Evolutionary conservation across 495 filamentous ascomycete genomes (phyloP).

Genomic region (Friedmanniomyces simplex): DNA sequence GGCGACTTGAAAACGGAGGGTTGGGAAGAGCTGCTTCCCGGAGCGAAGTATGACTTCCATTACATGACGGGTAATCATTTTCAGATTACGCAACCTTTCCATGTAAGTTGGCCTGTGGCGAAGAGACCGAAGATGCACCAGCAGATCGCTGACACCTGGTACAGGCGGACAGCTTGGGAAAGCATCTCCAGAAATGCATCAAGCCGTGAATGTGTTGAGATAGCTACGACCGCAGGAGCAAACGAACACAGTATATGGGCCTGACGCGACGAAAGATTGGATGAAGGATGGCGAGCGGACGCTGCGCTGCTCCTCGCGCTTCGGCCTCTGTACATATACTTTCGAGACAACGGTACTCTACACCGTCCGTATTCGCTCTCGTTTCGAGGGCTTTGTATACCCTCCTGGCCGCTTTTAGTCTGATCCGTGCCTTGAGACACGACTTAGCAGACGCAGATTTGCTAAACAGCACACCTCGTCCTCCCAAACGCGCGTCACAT

Average conservation of each 20-base stretch:
- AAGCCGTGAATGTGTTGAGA: not conserved
- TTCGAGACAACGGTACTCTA: not conserved
- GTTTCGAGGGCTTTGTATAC: not conserved
- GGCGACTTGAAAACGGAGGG: slow-evolving; percentile 14
- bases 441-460: too few species aligned
- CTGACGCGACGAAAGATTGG: not conserved
- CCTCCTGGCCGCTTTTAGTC: too few species aligned
- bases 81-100: slow-evolving; percentile 7
- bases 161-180: slow-evolving; percentile 4
- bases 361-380: not conserved
- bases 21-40: slow-evolving; percentile 19
- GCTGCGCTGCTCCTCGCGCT: too few species aligned
- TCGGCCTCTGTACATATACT: too few species aligned
- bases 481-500: too few species aligned
- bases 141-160: not conserved
- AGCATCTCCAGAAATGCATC: not conserved
- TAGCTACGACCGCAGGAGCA: not conserved
- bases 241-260: not conserved
- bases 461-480: too few species aligned
- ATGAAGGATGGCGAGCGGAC: not conserved
- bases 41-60: slow-evolving; percentile 14
- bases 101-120: not conserved
- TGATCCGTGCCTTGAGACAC: too few species aligned
- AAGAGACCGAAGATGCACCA: not conserved
- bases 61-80: slow-evolving; percentile 22